These are phyloP conservation scores for Byssothecium circinans DNA, from an alignment of 2,329 filamentous ascomycete genomes.

Conservation along the genomic window DNA sequence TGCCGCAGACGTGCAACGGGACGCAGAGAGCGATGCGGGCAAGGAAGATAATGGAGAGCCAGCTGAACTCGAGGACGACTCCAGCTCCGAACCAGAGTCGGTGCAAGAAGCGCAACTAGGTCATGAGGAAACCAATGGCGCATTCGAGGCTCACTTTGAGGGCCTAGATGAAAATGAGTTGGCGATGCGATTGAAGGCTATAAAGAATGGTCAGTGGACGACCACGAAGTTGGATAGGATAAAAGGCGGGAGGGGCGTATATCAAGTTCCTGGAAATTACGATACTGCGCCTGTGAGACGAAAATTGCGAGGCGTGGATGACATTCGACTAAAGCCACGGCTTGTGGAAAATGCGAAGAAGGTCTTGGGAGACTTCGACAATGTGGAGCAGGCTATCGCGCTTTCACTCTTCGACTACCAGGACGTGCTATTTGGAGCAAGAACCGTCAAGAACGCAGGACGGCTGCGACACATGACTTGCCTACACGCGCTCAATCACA, in stretches of 20 bases:
- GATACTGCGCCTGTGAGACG: constrained; percentile 19
- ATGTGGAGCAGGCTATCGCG: constrained; percentile 66
- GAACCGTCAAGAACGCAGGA: constrained; percentile 68
- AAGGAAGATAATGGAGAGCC: constrained; percentile 44
- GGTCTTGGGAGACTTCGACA: constrained; percentile 55
- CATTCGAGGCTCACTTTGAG: constrained; percentile 81
- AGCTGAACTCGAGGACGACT: constrained; percentile 51
- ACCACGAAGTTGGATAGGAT: constrained; percentile 40
- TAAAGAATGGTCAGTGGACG: constrained; percentile 54
- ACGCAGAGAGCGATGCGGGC: constrained; percentile 40
- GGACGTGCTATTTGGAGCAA: constrained; percentile 75
- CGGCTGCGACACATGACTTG: constrained; percentile 72
- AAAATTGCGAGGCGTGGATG: constrained; percentile 26
- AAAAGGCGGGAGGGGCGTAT: constrained; percentile 30
- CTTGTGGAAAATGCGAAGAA: constrained; percentile 34
- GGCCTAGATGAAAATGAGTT: constrained; percentile 65
- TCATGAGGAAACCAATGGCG: constrained; percentile 58
- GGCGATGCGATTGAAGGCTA: constrained; percentile 52
- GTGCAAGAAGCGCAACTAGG: constrained; percentile 46
- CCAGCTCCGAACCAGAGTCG: constrained; percentile 39
- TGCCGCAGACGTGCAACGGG: constrained; percentile 15
- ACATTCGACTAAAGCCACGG: constrained; percentile 38
- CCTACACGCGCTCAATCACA: constrained; percentile 86
- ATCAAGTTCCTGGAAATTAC: constrained; percentile 28
- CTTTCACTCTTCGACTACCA: constrained; percentile 78